Base-by-base conservation (phyloP, 768 basidiomycete genomes). In the Agaricus blazei region DNA sequence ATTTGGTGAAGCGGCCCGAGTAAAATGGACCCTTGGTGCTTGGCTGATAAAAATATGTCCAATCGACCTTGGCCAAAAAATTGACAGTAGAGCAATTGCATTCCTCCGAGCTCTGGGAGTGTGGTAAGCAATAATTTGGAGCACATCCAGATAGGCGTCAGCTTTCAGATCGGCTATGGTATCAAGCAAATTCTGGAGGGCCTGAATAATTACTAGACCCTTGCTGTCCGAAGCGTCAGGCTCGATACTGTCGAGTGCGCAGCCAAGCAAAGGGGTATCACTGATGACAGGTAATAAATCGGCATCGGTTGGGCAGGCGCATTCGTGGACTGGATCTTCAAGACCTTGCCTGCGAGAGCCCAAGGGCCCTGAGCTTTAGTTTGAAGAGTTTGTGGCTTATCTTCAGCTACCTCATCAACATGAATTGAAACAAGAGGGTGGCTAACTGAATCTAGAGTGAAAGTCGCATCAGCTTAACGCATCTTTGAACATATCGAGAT, bases 51-150 rank as follows among this genome's bases (percentile, higher is more conserved):
- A 65, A 38, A 79, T 70, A 68, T 93, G 91, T 0, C 91, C 91
- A 29, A 85, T 63, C 2, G 83, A 74, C 48, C 75, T 75, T 1
- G 89, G 87, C 85, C 87, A 93, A 56, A 85, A 76, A 5, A 78
- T 78, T 9, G 72, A 66, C 24, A 94, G 68, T 5, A 87, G 66
- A 37, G 72, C 67, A 58, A 85, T 67, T 9, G 88, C 89, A 24
- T 71, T 65, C 43, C 75, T 73, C 27, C 87, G 73, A 24, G 85
- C 76, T 51, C 67, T 74, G 6, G 78, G 66, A 3, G 82, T 76
- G 51, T 85, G 82, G 64, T 87, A 85, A 11, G 88, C 89, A 28
- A 84, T 72, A 31, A 90, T 75, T 58, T 88, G 82, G 9, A 94
- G 75, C 1, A 90, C 54, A 67, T 93, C 90, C 42, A 82, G 72